Percentiles rank a stretch among this genome's conserved stretches.
Evolutionary conservation across 148 eudicot genomes (phyloP).

Genomic region (Fagopyrum homotropicum): DNA sequence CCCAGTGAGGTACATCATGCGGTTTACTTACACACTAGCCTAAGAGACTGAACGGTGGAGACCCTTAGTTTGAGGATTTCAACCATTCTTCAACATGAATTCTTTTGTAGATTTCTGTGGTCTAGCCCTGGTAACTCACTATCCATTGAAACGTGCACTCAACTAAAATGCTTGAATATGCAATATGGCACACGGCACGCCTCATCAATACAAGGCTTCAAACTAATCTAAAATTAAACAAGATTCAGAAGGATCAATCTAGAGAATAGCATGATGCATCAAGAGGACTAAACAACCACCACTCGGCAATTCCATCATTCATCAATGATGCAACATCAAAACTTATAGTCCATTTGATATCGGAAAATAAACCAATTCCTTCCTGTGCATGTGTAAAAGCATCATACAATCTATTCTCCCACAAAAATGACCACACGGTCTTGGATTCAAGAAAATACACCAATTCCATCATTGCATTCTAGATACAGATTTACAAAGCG

Average conservation of each 20-base stretch:
- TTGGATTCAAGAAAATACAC: too few species aligned
- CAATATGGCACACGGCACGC: background rate
- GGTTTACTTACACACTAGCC: too few species aligned
- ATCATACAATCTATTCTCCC: background rate
- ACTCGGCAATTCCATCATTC: background rate
- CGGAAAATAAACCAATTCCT: background rate
- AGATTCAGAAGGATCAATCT: background rate
- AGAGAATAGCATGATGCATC: background rate
- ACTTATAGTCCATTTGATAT: background rate
- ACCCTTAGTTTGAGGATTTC: too few species aligned
- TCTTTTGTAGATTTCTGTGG: background rate
- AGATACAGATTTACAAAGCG: background rate
- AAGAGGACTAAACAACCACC: background rate
- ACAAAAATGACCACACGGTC: background rate
- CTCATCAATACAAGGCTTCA: background rate
- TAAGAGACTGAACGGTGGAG: too few species aligned
- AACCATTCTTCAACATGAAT: too few species aligned
- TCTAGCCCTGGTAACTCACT: background rate
- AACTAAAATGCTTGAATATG: background rate
- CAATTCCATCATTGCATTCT: background rate
- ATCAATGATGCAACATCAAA: background rate
- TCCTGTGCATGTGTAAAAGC: background rate
- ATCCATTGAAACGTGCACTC: background rate
- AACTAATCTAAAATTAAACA: background rate
- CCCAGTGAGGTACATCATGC: too few species aligned